Conservation (phyloP, 2,329 filamentous ascomycete species). For the Beauveria medogensis region DNA sequence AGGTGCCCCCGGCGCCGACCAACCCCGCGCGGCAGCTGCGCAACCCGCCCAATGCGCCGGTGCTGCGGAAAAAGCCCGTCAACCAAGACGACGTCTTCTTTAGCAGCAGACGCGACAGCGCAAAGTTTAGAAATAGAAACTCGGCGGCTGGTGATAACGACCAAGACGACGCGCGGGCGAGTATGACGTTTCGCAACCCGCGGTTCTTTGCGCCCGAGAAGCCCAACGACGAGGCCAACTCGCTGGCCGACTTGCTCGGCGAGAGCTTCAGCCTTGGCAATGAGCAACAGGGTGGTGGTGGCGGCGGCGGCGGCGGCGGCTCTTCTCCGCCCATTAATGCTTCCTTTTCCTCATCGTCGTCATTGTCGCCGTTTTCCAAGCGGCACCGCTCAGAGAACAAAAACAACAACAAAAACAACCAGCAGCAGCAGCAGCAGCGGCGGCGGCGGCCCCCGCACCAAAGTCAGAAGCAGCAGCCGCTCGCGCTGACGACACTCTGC, state of each 20-base stretch:
- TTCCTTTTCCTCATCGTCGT: background rate
- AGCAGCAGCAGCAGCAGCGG: no score
- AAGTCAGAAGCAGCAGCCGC: no score
- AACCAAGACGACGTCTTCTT: conserved; percentile 46
- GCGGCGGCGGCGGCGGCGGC: background rate
- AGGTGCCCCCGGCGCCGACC: conserved; percentile 59
- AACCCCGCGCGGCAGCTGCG: conserved; percentile 54
- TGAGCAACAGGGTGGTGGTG: conserved; percentile 14
- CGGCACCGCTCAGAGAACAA: background rate
- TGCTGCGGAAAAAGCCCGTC: conserved; percentile 38
- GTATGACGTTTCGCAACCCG: conserved; percentile 48
- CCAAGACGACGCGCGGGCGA: no score
- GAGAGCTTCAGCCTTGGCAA: conserved; percentile 35
- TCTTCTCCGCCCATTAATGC: background rate
- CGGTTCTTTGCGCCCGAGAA: conserved; percentile 48
- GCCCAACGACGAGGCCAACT: conserved; percentile 32
- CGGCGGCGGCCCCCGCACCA: no score
- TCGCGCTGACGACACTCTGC: conserved; percentile 17
- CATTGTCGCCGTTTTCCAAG: background rate
- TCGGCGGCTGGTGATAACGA: background rate
- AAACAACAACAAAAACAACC: no score
- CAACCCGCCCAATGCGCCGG: conserved; percentile 52
- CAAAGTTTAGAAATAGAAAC: conserved; percentile 6
- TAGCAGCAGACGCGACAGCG: conserved; percentile 19
- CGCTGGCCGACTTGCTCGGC: conserved; percentile 36